Evolutionary conservation across 2,329 filamentous ascomycete species (phyloP).

Genomic region (Fusarium longipes): DNA sequence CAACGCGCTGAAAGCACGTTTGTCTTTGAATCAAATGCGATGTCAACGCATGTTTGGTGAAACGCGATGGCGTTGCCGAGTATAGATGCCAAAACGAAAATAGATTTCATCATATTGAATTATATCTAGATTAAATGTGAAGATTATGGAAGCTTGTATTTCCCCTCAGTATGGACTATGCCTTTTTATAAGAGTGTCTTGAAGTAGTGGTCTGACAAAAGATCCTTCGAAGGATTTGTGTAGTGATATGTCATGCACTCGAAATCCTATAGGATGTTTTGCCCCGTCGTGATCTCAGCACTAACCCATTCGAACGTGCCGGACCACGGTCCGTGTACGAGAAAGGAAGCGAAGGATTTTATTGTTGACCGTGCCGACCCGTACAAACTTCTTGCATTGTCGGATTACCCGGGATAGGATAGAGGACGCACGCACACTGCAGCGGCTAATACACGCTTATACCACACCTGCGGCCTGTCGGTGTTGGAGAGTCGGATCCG

Average conservation of each 20-base stretch:
- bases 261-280: neutral
- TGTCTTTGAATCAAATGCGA: neutral
- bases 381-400: rapidly evolving
- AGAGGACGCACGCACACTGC: no score
- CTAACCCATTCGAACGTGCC: neutral
- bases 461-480: no score
- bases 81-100: neutral
- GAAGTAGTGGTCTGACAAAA: rapidly evolving
- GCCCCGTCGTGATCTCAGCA: neutral
- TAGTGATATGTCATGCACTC: neutral
- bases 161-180: rapidly evolving
- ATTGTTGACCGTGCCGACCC: neutral
- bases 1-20: neutral
- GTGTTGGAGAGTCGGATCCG: no score
- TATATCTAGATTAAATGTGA: rapidly evolving
- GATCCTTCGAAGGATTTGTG: neutral
- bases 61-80: neutral
- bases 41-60: slow-evolving; percentile 3
- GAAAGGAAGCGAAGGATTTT: neutral
- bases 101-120: neutral
- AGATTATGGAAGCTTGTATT: rapidly evolving
- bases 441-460: no score
- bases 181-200: neutral
- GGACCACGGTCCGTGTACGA: neutral
- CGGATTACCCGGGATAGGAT: no score